Evolutionary conservation across 2,329 filamentous ascomycete genomes (phyloP), one percentile per base, ranked within the genome.

Genomic region (Truncatella angustata): DNA sequence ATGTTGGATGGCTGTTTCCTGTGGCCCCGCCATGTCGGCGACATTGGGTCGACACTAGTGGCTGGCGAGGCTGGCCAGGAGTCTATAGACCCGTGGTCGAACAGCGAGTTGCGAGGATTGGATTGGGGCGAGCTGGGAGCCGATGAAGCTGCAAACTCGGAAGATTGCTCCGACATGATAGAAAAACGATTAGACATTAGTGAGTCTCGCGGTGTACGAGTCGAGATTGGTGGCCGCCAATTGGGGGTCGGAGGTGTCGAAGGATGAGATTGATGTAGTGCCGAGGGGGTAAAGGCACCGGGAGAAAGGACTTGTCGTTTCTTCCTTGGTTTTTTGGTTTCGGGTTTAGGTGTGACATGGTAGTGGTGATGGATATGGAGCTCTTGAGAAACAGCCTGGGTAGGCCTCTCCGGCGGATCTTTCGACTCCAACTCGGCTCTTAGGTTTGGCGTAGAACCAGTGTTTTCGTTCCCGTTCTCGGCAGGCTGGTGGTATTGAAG

Each of bases 331-430:
- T 85, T 85, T 58, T 81, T 81, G 14, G 68, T 64, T 53, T 88
- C 85, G 18, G 80, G 75, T 66, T 84, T 86, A 49, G 79, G 72
- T 1, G 84, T 74, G 10, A 86, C 81, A 59, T 97, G 91, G 65
- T 96, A 96, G 66, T 97, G 93, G 63, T 97, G 92, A 64, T 97
- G 93, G 42, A 97, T 89, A 62, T 97, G 93, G 12, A 97, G 74
- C 62, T 94, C 90, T 62, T 90, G 87, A 0, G 87, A 86, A 3
- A 80, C 58, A 16, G 69, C 72, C 28, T 72, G 68, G 24, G 72
- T 62, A 10, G 58, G 51, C 20, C 58, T 58, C 34, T 58, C 63
- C 23, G 66, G 64, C 48, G 65, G 63, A 36, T 77, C 71, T 46
- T 75, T 74, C 18, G 75, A 70, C 35, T 80, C 82, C 21, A 95